Conservation (phyloP, 2,329 filamentous ascomycete genomes). For the Neopestalotiopsis rosae region DNA sequence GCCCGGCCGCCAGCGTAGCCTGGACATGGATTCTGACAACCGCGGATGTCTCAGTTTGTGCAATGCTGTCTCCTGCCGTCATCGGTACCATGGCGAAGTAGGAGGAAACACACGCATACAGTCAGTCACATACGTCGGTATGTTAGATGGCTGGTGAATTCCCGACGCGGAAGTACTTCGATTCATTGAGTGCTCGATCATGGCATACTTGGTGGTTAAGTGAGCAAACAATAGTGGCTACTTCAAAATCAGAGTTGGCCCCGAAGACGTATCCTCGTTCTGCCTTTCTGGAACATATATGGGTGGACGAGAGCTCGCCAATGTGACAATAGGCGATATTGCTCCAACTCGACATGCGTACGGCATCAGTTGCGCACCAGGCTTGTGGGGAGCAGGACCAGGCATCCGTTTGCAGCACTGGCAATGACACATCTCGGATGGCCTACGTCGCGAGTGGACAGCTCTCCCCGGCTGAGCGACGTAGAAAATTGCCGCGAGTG, state of each 20-base stretch:
- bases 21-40: too few relatives aligned
- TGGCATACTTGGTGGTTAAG: neutral
- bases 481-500: slow-evolving; percentile 28
- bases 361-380: neutral
- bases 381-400: neutral
- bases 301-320: too few relatives aligned
- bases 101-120: too few relatives aligned
- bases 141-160: too few relatives aligned
- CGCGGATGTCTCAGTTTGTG: too few relatives aligned
- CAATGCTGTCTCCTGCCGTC: too few relatives aligned
- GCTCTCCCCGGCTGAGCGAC: slow-evolving; percentile 27
- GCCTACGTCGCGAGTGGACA: slow-evolving; percentile 29
- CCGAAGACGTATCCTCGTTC: too few relatives aligned
- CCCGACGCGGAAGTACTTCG: neutral
- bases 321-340: too few relatives aligned
- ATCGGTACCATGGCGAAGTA: too few relatives aligned
- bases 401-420: neutral
- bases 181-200: neutral
- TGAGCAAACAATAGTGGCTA: neutral
- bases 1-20: too few relatives aligned
- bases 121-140: too few relatives aligned
- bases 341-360: neutral
- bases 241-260: neutral
- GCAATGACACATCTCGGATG: neutral
- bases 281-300: too few relatives aligned